Percentiles rank a stretch among this genome's conserved stretches.
Evolutionary conservation across 805 yeast genomes (phyloP).

Genomic region (Kodamaea kaohsiungensis): DNA sequence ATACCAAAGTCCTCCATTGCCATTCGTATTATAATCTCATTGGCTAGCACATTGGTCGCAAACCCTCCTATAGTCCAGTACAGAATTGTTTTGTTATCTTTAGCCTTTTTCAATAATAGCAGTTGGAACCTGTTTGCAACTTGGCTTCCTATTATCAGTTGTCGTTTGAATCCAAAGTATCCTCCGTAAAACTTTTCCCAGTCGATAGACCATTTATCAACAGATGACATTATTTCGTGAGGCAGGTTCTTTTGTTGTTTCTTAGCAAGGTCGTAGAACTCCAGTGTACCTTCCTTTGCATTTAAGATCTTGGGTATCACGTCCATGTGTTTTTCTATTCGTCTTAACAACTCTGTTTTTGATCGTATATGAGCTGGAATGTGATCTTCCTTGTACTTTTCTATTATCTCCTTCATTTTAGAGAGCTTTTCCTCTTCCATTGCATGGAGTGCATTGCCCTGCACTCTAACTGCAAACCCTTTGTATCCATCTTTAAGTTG

Average conservation of each 20-base stretch:
- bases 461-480: conserved; percentile 10
- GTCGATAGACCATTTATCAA: conserved; percentile 48
- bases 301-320: conserved; percentile 42
- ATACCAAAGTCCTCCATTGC: conserved; percentile 46
- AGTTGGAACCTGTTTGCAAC: conserved; percentile 36
- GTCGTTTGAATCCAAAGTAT: conserved; percentile 60
- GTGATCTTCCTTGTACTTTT: conserved; percentile 15
- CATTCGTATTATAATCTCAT: conserved; percentile 57
- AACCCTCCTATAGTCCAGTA: conserved; percentile 66
- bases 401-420: conserved; percentile 14
- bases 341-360: conserved; percentile 27
- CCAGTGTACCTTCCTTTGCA: conserved; percentile 44
- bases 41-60: conserved; percentile 58
- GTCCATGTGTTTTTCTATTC: conserved; percentile 28
- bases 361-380: conserved; percentile 33
- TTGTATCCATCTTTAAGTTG: conserved; percentile 4
- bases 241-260: conserved; percentile 37
- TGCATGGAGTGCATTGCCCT: conserved; percentile 17
- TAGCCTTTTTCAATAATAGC: conserved; percentile 26
- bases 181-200: conserved; percentile 55
- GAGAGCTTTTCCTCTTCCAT: conserved; percentile 15
- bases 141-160: conserved; percentile 47
- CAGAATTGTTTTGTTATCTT: conserved; percentile 45
- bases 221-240: conserved; percentile 45
- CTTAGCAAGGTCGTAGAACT: conserved; percentile 53